A percentile compares a stretch with the other conserved stretches of the same genome.
These are phyloP conservation scores for Fraxinus latifolia DNA, from an alignment of 305 asterid species.

Conservation along the genomic window DNA sequence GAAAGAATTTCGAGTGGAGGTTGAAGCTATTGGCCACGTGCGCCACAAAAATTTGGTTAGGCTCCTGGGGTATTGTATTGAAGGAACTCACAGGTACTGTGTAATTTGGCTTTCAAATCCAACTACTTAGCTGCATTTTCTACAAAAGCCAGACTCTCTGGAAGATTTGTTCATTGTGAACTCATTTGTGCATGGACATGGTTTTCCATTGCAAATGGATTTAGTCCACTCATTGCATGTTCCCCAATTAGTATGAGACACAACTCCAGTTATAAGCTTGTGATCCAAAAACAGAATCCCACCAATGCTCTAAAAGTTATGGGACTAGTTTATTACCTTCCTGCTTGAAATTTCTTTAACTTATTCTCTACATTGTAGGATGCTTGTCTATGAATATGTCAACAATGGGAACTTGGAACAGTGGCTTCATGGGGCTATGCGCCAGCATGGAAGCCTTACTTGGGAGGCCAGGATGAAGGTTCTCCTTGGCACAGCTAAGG, in stretches of 20 bases:
- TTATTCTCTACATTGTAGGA: conserved; percentile 28
- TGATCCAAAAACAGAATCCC: not conserved
- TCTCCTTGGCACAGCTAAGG: conserved; percentile 92
- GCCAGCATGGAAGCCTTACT: conserved; percentile 47
- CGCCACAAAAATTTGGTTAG: conserved; percentile 94
- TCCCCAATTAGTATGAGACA: not conserved
- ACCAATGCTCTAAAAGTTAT: not conserved
- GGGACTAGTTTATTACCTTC: not conserved
- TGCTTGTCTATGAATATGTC: conserved; percentile 50
- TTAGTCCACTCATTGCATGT: not conserved
- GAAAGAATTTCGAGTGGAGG: conserved; percentile 87
- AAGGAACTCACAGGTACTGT: conserved; percentile 90
- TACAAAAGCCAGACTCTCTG: not conserved
- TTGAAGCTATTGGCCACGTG: conserved; percentile 94
- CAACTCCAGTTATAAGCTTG: not conserved
- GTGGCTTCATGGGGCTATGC: conserved; percentile 61
- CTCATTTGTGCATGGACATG: not conserved
- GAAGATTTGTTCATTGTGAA: not conserved
- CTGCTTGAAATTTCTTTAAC: not conserved
- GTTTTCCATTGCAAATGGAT: not conserved
- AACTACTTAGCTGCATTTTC: not conserved
- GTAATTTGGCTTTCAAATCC: not conserved
- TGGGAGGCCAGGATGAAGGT: conserved; percentile 80
- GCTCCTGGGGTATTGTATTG: conserved; percentile 87
- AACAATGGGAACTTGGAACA: conserved; percentile 54